phyloP scores from a whole-genome alignment of 148 eudicot species.

The Nepenthes gracilis region DNA sequence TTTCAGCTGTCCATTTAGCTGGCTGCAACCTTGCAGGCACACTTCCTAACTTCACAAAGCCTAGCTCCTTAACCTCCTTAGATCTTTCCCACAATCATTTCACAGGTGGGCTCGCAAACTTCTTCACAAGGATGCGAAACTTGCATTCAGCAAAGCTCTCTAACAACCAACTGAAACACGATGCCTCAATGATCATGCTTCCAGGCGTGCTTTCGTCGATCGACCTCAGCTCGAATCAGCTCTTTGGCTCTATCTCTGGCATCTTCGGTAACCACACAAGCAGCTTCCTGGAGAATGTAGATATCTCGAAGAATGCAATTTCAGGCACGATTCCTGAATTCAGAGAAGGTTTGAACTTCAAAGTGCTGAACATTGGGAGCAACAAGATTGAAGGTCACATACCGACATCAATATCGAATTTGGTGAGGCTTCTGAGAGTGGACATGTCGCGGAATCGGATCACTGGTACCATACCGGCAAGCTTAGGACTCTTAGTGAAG shows the following conservation, averaged over 20 bases:
- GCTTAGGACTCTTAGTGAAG: conserved; percentile 42
- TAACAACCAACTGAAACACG: conserved; percentile 46
- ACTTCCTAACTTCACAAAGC: conserved; percentile 50
- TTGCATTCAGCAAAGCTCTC: conserved; percentile 52
- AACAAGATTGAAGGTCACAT: conserved; percentile 60
- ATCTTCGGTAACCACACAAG: conserved; percentile 37
- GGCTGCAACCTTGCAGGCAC: conserved; percentile 52
- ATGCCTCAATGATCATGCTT: conserved; percentile 32
- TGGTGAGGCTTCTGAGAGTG: conserved; percentile 38
- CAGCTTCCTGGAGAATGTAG: conserved; percentile 44
- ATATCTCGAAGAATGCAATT: conserved; percentile 47
- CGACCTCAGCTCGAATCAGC: conserved; percentile 51
- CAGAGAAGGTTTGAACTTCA: conserved; percentile 32
- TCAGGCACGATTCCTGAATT: conserved; percentile 62
- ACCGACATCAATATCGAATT: conserved; percentile 60
- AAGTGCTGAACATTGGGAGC: conserved; percentile 43
- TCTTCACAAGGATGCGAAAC: conserved; percentile 42
- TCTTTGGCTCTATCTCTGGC: conserved; percentile 48
- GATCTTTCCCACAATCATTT: conserved; percentile 64
- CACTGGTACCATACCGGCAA: conserved; percentile 50
- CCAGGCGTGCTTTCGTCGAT: conserved; percentile 46
- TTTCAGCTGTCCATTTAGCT: conserved; percentile 57
- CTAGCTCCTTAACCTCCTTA: conserved; percentile 39
- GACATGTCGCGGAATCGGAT: conserved; percentile 58
- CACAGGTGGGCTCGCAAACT: conserved; percentile 32